Evolutionary conservation across 1,284 basidiomycete species (phyloP).

Genomic region (Boletellus deceptivus): DNA sequence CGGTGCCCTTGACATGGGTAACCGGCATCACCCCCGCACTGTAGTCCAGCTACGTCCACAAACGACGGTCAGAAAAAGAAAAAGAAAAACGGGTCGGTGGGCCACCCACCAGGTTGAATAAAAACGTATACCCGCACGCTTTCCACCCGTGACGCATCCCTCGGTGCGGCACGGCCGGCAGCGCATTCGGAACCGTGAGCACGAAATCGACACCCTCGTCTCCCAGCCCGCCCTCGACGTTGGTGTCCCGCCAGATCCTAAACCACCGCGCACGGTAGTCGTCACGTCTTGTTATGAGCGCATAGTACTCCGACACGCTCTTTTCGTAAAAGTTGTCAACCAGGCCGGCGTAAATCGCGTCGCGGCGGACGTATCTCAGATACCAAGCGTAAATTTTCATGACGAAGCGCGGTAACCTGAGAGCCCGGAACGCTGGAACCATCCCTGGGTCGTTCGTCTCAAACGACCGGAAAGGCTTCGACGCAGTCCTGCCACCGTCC

Average conservation of each 20-base stretch:
- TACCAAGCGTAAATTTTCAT: constrained; percentile 34
- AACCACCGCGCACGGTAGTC: constrained; percentile 43
- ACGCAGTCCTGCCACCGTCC: constrained; percentile 25
- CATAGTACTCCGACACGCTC: constrained; percentile 42
- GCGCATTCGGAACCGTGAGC: constrained; percentile 56
- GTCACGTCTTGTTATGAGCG: constrained; percentile 44
- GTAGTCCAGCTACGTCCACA: constrained; percentile 46
- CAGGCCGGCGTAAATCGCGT: constrained; percentile 29
- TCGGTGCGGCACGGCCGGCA: constrained; percentile 52
- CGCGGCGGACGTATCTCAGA: constrained; percentile 27
- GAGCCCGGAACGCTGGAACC: constrained; percentile 31
- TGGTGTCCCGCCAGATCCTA: constrained; percentile 46
- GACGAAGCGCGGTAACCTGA: constrained; percentile 30
- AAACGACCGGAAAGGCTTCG: constrained; percentile 17
- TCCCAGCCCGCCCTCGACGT: constrained; percentile 22
- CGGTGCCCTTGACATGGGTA: constrained; percentile 49
- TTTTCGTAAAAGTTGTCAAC: constrained; percentile 44
- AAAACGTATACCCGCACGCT: constrained; percentile 42
- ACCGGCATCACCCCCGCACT: constrained; percentile 61
- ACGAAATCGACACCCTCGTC: constrained; percentile 55
- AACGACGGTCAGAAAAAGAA: not conserved
- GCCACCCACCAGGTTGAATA: constrained; percentile 42
- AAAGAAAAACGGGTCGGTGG: not conserved
- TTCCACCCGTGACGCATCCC: constrained; percentile 43
- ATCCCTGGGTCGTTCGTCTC: constrained; percentile 35